phyloP scores from a whole-genome alignment of 768 basidiomycete species.

The Tricholoma saponaceum region DNA sequence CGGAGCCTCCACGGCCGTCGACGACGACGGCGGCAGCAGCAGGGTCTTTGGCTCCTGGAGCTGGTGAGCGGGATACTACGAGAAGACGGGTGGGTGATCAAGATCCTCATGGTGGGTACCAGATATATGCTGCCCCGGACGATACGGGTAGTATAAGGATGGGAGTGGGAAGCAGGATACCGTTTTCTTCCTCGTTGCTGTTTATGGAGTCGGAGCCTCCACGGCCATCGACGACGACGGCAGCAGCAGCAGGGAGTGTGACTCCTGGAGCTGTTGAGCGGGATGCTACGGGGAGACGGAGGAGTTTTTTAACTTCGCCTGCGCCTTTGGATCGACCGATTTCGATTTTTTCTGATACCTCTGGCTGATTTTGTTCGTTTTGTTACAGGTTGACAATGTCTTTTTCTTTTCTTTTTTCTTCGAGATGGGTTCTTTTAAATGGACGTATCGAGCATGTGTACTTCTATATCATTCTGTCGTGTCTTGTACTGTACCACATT shows the following conservation, averaged over 20 bases:
- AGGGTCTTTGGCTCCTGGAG: neutral
- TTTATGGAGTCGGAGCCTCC: neutral
- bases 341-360: neutral
- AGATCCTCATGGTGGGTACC: neutral
- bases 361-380: neutral
- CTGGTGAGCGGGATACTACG: neutral
- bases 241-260: neutral
- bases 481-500: no score
- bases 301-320: neutral
- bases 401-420: neutral
- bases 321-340: neutral
- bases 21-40: no score
- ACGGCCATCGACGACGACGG: neutral
- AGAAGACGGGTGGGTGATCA: neutral
- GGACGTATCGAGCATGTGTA: no score
- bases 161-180: neutral
- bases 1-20: neutral
- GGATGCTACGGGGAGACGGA: neutral
- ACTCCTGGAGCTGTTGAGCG: neutral
- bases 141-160: neutral
- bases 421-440: no score
- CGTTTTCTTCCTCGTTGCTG: neutral
- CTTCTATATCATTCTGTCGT: no score
- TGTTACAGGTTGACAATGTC: neutral
- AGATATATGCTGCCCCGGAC: constrained; percentile 4